phyloP scores from a whole-genome alignment of 768 basidiomycete species.

The Boletellus sp. region DNA sequence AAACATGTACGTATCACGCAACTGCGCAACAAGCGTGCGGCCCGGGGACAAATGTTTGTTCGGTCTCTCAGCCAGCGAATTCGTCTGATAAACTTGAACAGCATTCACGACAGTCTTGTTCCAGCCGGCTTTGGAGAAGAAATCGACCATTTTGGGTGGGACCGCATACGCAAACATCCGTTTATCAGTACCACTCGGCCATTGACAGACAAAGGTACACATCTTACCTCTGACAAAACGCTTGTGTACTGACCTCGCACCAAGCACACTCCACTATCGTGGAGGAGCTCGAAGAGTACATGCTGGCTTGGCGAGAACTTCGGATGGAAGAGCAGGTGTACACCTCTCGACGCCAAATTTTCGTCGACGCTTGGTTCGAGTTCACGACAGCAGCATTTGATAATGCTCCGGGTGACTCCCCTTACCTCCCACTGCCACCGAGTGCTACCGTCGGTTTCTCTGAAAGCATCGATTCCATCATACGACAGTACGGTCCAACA shows the following conservation, averaged over 20 bases:
- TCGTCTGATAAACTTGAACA: constrained; percentile 8
- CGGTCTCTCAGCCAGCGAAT: not conserved
- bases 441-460: constrained; percentile 24
- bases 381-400: constrained; percentile 19
- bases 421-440: constrained; percentile 28
- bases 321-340: constrained; percentile 30
- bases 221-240: not conserved
- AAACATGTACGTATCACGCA: constrained; percentile 18
- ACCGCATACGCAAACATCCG: constrained; percentile 28
- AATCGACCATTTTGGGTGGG: constrained; percentile 30
- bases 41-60: constrained; percentile 27
- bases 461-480: constrained; percentile 22
- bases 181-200: constrained; percentile 25
- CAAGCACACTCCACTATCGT: constrained; percentile 17
- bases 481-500: constrained; percentile 15
- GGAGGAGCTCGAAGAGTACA: constrained; percentile 23
- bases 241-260: constrained; percentile 8
- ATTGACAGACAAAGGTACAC: constrained; percentile 22
- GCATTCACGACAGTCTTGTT: constrained; percentile 19
- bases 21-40: constrained; percentile 23
- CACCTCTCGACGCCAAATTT: constrained; percentile 20
- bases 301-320: constrained; percentile 31
- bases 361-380: constrained; percentile 25
- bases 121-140: constrained; percentile 24
- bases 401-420: constrained; percentile 6